Conservation (phyloP, 1,139 yeast genomes). For the Suhomyces guaymorum region DNA sequence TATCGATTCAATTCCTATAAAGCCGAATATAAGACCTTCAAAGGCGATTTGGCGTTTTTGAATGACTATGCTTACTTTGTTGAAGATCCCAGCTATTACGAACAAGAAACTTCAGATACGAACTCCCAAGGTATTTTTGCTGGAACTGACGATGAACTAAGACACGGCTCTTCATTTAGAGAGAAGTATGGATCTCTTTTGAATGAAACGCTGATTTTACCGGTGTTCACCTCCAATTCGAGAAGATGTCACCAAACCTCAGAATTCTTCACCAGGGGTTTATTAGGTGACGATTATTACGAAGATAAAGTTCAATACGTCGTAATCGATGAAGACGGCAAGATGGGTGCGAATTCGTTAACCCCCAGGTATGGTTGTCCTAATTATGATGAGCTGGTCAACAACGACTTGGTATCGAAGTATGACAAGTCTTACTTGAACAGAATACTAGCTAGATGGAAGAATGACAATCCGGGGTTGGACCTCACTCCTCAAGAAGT, state of each 20-base stretch:
- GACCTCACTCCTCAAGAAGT: constrained; percentile 42
- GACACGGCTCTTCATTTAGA: constrained; percentile 22
- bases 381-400: constrained; percentile 22
- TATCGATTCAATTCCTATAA: constrained; percentile 23
- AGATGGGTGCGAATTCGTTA: constrained; percentile 20
- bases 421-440: constrained; percentile 27
- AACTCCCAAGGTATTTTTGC: constrained; percentile 31
- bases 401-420: constrained; percentile 21
- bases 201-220: constrained; percentile 17
- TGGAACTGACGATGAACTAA: constrained; percentile 21
- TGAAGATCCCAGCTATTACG: constrained; percentile 15
- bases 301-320: constrained; percentile 9
- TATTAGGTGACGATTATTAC: constrained; percentile 29
- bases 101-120: constrained; percentile 29
- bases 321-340: constrained; percentile 18
- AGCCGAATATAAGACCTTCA: constrained; percentile 18
- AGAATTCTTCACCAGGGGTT: constrained; percentile 23
- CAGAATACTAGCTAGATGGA: constrained; percentile 39
- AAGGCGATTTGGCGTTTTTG: constrained; percentile 14
- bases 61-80: constrained; percentile 18
- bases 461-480: constrained; percentile 42
- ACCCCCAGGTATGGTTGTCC: constrained; percentile 29
- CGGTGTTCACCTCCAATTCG: constrained; percentile 21
- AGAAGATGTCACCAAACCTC: constrained; percentile 20
- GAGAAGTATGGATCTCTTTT: constrained; percentile 18